Percentiles rank a stretch among this genome's conserved stretches.
These are phyloP conservation scores for Phyllosticta ampelicida DNA, from an alignment of 2,329 filamentous ascomycete species.

Conservation along the genomic window DNA sequence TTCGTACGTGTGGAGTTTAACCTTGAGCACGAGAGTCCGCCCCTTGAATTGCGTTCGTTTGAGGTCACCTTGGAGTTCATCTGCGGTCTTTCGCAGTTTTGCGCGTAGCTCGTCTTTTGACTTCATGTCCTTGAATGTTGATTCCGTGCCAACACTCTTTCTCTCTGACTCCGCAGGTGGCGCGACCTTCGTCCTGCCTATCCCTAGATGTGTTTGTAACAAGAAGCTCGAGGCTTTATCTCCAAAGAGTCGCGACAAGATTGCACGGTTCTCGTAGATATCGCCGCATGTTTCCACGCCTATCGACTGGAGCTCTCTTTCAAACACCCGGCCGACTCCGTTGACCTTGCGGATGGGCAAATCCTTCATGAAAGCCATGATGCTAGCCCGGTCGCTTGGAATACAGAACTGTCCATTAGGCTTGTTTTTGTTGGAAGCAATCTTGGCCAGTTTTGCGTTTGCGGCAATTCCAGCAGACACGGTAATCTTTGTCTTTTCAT, in stretches of 20 bases:
- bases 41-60: constrained; percentile 72
- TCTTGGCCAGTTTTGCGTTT: constrained; percentile 89
- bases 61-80: constrained; percentile 81
- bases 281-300: constrained; percentile 84
- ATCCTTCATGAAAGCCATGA: constrained; percentile 77
- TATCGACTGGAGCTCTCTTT: constrained; percentile 78
- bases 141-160: constrained; percentile 89
- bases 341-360: constrained; percentile 86
- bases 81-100: constrained; percentile 70
- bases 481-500: constrained; percentile 68
- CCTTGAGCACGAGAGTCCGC: constrained; percentile 80
- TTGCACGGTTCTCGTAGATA: constrained; percentile 65
- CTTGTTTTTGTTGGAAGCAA: constrained; percentile 91
- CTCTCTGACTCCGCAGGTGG: constrained; percentile 83
- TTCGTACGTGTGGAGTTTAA: constrained; percentile 91
- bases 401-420: constrained; percentile 85
- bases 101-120: constrained; percentile 57
- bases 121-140: constrained; percentile 74
- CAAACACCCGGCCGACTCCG: constrained; percentile 86
- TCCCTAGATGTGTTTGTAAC: constrained; percentile 70
- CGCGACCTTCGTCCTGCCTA: constrained; percentile 75
- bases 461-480: constrained; percentile 90
- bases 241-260: constrained; percentile 69
- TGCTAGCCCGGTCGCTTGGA: constrained; percentile 57
- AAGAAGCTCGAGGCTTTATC: constrained; percentile 86